These are phyloP conservation scores for Lentinula boryana DNA, from an alignment of 768 basidiomycete species.

Conservation along the genomic window DNA sequence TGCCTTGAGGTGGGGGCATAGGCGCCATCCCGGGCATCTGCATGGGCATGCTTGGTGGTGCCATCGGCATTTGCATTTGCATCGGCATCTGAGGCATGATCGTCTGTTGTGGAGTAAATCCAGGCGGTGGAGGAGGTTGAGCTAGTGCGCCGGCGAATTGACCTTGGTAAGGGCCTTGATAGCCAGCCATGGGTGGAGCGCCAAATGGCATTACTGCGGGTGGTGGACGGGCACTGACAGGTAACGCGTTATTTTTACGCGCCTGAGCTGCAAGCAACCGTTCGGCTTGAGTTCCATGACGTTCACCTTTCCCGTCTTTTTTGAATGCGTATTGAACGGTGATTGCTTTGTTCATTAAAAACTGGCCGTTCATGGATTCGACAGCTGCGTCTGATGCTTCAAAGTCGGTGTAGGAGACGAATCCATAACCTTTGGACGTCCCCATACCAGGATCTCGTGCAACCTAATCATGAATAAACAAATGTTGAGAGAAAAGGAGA, in stretches of 20 bases:
- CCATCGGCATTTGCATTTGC: slow-evolving; percentile 17
- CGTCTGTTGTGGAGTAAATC: slow-evolving; percentile 70
- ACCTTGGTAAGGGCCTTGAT: slow-evolving; percentile 78
- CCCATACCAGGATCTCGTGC: slow-evolving; percentile 84
- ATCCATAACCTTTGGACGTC: slow-evolving; percentile 93
- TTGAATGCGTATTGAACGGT: slow-evolving; percentile 98
- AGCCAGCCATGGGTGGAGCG: slow-evolving; percentile 60
- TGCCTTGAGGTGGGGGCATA: slow-evolving; percentile 21
- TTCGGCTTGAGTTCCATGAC: slow-evolving; percentile 96
- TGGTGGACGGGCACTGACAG: slow-evolving; percentile 70
- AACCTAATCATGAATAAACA: slow-evolving; percentile 46
- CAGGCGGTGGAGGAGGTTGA: slow-evolving; percentile 74
- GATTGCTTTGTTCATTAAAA: slow-evolving; percentile 98
- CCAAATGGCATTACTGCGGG: slow-evolving; percentile 72
- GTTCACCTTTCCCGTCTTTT: slow-evolving; percentile 97
- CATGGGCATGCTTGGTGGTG: slow-evolving; percentile 7
- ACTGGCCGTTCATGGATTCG: slow-evolving; percentile 96
- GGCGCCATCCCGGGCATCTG: slow-evolving; percentile 21
- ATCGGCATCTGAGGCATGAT: slow-evolving; percentile 40
- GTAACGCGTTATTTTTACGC: slow-evolving; percentile 89
- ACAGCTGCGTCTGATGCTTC: slow-evolving; percentile 95
- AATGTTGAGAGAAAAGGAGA: slow-evolving; percentile 4
- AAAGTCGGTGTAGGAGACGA: slow-evolving; percentile 96
- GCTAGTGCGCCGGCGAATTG: slow-evolving; percentile 90
- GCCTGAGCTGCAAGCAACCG: slow-evolving; percentile 93